phyloP scores from a whole-genome alignment of 23 red algal genomes.

The Gracilaria gracilis region DNA sequence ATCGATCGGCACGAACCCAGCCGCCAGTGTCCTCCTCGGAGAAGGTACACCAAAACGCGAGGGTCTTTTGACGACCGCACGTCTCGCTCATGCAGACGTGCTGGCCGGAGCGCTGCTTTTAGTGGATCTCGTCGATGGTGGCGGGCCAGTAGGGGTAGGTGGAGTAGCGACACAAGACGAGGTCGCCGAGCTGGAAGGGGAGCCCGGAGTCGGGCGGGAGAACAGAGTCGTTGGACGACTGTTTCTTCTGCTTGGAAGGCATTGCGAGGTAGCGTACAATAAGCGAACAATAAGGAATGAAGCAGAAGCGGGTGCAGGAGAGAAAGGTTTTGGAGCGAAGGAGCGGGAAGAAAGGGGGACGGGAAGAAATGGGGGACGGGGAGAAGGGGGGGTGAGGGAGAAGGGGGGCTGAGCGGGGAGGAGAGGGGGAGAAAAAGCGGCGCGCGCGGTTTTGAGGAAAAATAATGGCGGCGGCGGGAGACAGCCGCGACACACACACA shows the following conservation, averaged over 20 bases:
- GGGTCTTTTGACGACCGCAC: not conserved
- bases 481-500: not conserved
- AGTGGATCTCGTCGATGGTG: conserved; percentile 58
- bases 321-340: too few species aligned
- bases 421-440: not conserved
- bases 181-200: conserved; percentile 54
- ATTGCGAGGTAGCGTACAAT: not conserved
- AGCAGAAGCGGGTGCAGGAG: too few species aligned
- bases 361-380: not conserved
- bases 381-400: not conserved
- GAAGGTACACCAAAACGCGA: conserved; percentile 72
- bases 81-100: conserved; percentile 10
- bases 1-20: conserved; percentile 64
- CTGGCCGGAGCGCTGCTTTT: conserved; percentile 23
- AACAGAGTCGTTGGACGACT: not conserved
- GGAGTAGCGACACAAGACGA: conserved; percentile 57
- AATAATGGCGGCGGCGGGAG: not conserved
- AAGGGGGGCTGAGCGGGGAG: not conserved
- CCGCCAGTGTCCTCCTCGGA: conserved; percentile 75
- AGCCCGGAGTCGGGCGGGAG: not conserved
- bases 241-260: conserved; percentile 31
- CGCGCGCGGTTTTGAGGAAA: too few species aligned
- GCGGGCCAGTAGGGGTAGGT: conserved; percentile 82
- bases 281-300: too few species aligned
- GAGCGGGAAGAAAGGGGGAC: not conserved